Evolutionary conservation across 177 flowering plant genomes (phyloP).

Genomic region (Vitis hybrid): DNA sequence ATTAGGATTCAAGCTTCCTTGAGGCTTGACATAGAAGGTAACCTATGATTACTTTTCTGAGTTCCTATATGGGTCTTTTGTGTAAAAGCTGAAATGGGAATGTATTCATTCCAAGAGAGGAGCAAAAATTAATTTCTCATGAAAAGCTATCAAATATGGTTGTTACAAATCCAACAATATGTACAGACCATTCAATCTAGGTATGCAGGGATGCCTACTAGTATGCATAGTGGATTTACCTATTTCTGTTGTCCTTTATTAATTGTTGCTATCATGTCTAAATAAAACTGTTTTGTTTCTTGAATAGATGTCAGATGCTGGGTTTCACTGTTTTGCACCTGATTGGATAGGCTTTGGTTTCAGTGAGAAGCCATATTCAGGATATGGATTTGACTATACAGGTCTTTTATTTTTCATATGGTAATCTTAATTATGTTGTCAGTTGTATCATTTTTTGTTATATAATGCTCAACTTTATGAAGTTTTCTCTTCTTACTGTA

Average conservation of each 20-base stretch:
- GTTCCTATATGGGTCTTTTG: too few relatives aligned
- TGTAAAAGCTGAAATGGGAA: neutral
- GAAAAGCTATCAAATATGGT: neutral
- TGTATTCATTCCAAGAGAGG: neutral
- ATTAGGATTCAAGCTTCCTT: too few relatives aligned
- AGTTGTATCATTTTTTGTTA: neutral
- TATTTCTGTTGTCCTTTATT: neutral
- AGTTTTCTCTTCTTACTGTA: constrained; percentile 7
- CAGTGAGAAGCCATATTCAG: constrained; percentile 95
- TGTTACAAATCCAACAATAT: neutral
- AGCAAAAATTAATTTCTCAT: neutral
- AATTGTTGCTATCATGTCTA: neutral
- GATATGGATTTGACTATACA: constrained; percentile 90
- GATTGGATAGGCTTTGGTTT: constrained; percentile 99
- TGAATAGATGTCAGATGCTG: constrained; percentile 77
- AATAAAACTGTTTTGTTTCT: neutral
- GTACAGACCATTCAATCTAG: neutral
- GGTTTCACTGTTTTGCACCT: constrained; percentile 96
- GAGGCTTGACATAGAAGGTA: too few relatives aligned
- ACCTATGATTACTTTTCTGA: too few relatives aligned
- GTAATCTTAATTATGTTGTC: neutral
- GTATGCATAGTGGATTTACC: neutral
- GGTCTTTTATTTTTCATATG: constrained; percentile 39
- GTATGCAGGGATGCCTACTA: neutral
- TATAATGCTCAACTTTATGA: neutral